Evolutionary conservation across 2,329 filamentous ascomycete genomes (phyloP), one percentile per base, ranked within the genome.

Genomic region (Boeremia exigua): DNA sequence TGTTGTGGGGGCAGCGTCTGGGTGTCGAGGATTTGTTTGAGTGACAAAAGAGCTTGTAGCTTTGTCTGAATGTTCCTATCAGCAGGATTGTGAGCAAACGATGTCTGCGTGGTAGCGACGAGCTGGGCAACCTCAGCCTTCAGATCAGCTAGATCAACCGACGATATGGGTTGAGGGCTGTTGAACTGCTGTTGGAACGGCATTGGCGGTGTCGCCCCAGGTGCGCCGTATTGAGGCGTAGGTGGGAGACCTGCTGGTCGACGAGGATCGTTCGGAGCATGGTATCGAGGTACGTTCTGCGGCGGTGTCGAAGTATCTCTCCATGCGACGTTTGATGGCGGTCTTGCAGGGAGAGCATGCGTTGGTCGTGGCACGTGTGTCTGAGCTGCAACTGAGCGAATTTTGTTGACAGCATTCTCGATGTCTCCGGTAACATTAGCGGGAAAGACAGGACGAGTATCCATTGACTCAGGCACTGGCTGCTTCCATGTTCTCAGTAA

Each of bases 401-500:
- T 92, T 76, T 95, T 96, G 75, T 95, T 91, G 56, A 99, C 82
- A 46, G 94, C 93, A 76, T 92, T 96, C 76, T 99, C 95, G 65
- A 99, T 98, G 38, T 91, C 91, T 48, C 90, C 86, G 38, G 94
- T 96, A 55, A 93, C 86, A 54, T 98, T 92, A 34, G 87, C 84
- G 27, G 92, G 86, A 72, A 99, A 99, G 47, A 99, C 94, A 7
- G 95, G 93, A 59, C 91, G 86, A n/a, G 88, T 88, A 69, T 96
- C 94, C 73, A 96, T 86, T 12, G 95, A 96, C 44, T 94, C 95
- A 1, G 94, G 92, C 12, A 98, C 92, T 2, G 95, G 91, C 69
- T 96, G 91, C 77, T 97, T 98, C 95, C 95, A 99, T 0, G 95
- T 99, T 77, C 91, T 92, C 66, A 99, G 82, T 89, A 99, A 94